A percentile compares a stretch with the other conserved stretches of the same genome.
Evolutionary conservation across 805 yeast species (phyloP).

Genomic region (Hemisphaericaspora nanyangensis): DNA sequence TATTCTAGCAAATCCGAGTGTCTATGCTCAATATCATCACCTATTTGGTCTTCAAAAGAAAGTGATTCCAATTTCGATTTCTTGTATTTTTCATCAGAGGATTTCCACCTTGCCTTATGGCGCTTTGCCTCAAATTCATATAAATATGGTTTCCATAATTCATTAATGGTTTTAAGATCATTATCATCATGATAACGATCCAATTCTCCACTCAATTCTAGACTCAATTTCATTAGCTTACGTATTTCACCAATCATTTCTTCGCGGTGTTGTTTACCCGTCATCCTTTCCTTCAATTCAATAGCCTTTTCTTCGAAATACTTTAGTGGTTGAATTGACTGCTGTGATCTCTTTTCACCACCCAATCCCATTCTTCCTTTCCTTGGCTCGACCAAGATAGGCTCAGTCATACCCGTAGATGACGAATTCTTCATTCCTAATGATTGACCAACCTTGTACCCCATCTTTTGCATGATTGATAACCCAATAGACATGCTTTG

Average conservation of each 20-base stretch:
- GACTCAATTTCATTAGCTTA: constrained; percentile 39
- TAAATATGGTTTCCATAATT: constrained; percentile 39
- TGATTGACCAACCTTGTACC: constrained; percentile 45
- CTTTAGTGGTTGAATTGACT: neutral
- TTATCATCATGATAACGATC: constrained; percentile 20
- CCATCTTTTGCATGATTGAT: constrained; percentile 57
- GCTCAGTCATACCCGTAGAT: constrained; percentile 22
- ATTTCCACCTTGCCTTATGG: constrained; percentile 1
- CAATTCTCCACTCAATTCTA: constrained; percentile 38
- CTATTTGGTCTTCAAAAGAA: neutral
- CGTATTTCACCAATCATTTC: constrained; percentile 3
- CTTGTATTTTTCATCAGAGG: constrained; percentile 6
- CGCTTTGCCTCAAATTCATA: constrained; percentile 1
- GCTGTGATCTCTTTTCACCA: constrained; percentile 3
- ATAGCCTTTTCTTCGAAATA: constrained; percentile 1
- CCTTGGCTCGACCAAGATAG: constrained; percentile 21
- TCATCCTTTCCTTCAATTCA: constrained; percentile 4
- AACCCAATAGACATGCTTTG: constrained; percentile 39
- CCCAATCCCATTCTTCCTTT: constrained; percentile 21
- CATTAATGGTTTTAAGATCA: constrained; percentile 23
- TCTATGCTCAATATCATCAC: constrained; percentile 19
- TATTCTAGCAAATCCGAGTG: constrained; percentile 32
- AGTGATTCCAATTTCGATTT: neutral
- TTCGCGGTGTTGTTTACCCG: neutral
- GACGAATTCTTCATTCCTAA: constrained; percentile 30